Conservation (phyloP, 2,329 filamentous ascomycete species). For the Botrytis sinoallii region DNA sequence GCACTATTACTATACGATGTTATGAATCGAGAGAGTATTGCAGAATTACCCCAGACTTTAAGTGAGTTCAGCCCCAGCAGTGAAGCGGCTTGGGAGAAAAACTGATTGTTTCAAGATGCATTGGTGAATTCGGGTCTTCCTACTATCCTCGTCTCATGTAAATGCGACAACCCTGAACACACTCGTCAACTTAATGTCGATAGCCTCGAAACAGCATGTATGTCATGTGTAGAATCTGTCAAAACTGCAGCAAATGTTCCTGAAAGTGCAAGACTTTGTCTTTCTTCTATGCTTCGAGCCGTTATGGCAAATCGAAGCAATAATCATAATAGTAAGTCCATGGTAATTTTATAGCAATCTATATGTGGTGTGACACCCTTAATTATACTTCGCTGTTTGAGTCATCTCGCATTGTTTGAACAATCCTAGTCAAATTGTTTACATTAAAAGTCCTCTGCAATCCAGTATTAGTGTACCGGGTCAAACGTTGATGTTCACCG, state of each 20-base stretch:
- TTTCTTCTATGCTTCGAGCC: slow-evolving; percentile 71
- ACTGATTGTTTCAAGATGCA: slow-evolving; percentile 53
- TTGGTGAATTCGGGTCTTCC: slow-evolving; percentile 71
- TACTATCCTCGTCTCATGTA: slow-evolving; percentile 79
- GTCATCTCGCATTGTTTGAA: not conserved
- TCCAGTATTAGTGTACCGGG: not conserved
- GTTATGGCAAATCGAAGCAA: slow-evolving; percentile 57
- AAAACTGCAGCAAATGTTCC: slow-evolving; percentile 68
- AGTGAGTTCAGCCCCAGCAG: slow-evolving; percentile 56
- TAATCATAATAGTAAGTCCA: slow-evolving; percentile 57
- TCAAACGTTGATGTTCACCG: not conserved
- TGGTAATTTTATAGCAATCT: slow-evolving; percentile 6
- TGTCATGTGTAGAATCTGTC: slow-evolving; percentile 68
- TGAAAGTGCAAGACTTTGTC: slow-evolving; percentile 70
- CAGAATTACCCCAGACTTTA: slow-evolving; percentile 70
- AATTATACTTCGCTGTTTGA: slow-evolving; percentile 1
- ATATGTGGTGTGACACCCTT: slow-evolving; percentile 20
- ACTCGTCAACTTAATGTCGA: slow-evolving; percentile 69
- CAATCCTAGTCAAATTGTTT: slow-evolving; percentile 4
- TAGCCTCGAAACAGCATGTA: slow-evolving; percentile 63
- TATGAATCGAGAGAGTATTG: slow-evolving; percentile 71
- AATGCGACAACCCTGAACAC: slow-evolving; percentile 76
- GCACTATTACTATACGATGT: slow-evolving; percentile 87
- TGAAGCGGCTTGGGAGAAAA: slow-evolving; percentile 9
- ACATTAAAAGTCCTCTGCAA: not conserved